Conservation (phyloP, 2,329 filamentous ascomycete species). For the Fusarium solani-melongenae region DNA sequence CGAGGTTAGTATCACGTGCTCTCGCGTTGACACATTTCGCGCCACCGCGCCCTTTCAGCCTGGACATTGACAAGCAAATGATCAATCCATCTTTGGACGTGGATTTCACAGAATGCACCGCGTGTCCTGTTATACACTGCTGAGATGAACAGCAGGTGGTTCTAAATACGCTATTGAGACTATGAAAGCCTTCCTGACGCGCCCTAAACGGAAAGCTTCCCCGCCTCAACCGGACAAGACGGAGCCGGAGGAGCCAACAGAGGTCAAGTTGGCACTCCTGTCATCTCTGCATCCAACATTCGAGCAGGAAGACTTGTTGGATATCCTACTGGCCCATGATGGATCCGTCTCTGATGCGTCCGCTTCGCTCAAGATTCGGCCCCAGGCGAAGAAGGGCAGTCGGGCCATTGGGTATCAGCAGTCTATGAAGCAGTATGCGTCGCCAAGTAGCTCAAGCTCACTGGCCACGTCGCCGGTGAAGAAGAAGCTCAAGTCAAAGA, state of each 20-base stretch:
- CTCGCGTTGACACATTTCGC: conserved; percentile 32
- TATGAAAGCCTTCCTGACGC: conserved; percentile 70
- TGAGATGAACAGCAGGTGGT: neutral
- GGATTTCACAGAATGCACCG: neutral
- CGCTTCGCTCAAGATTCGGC: conserved; percentile 58
- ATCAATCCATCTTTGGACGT: neutral
- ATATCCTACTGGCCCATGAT: conserved; percentile 80
- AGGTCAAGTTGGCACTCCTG: conserved; percentile 87
- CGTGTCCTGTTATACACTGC: neutral
- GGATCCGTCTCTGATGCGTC: conserved; percentile 79
- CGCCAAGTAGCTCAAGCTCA: conserved; percentile 17
- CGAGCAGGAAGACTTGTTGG: conserved; percentile 76
- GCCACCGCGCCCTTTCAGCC: conserved; percentile 26
- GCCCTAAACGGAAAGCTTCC: conserved; percentile 61
- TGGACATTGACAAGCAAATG: conserved; percentile 3
- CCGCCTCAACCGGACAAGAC: conserved; percentile 38
- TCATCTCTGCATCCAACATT: conserved; percentile 77
- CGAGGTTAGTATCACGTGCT: conserved; percentile 40
- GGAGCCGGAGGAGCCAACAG: conserved; percentile 80
- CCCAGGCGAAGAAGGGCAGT: conserved; percentile 47
- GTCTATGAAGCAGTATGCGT: conserved; percentile 67
- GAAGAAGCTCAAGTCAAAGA: conserved; percentile 72
- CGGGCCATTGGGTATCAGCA: conserved; percentile 67
- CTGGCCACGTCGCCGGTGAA: conserved; percentile 45
- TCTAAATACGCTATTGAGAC: conserved; percentile 8